These are phyloP conservation scores for Ceratobasidium theobromae DNA, from an alignment of 1,284 basidiomycete species.

Conservation along the genomic window DNA sequence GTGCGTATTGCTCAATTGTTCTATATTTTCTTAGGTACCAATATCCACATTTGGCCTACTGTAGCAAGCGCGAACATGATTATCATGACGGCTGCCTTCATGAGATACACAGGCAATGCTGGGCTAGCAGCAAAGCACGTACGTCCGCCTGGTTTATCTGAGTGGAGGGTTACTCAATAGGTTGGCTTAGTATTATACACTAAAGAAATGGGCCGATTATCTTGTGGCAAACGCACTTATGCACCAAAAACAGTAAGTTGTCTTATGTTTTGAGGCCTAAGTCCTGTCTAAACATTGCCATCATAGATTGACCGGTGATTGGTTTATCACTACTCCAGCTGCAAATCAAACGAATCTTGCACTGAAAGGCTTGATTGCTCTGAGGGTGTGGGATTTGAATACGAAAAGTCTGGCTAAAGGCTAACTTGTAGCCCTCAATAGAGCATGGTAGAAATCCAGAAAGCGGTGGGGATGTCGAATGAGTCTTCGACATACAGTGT, in stretches of 20 bases:
- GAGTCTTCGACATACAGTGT: conserved; percentile 19
- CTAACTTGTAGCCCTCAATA: background rate
- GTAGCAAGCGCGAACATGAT: conserved; percentile 9
- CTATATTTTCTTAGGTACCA: background rate
- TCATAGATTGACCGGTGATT: conserved; percentile 7
- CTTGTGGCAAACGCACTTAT: background rate
- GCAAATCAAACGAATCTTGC: conserved; percentile 21
- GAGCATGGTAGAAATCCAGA: conserved; percentile 27
- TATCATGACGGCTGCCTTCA: conserved; percentile 11
- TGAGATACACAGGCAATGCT: conserved; percentile 16
- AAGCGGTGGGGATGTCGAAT: conserved; percentile 20
- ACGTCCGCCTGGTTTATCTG: background rate
- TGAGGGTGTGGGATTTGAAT: background rate
- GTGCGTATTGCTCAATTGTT: background rate
- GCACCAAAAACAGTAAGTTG: background rate
- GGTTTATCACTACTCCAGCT: background rate
- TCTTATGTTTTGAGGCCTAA: background rate
- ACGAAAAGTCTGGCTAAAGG: background rate
- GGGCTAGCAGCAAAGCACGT: conserved; percentile 15
- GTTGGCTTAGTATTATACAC: conserved; percentile 3
- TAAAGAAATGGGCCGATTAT: conserved; percentile 25
- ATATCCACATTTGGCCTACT: background rate
- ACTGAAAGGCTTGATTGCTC: conserved; percentile 12
- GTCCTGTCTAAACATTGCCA: background rate
- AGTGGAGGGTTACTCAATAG: background rate